Evolutionary conservation across 371 early-diverging fungal species (phyloP), one percentile per base, ranked within the genome.

Genomic region (Mucor racemosus): DNA sequence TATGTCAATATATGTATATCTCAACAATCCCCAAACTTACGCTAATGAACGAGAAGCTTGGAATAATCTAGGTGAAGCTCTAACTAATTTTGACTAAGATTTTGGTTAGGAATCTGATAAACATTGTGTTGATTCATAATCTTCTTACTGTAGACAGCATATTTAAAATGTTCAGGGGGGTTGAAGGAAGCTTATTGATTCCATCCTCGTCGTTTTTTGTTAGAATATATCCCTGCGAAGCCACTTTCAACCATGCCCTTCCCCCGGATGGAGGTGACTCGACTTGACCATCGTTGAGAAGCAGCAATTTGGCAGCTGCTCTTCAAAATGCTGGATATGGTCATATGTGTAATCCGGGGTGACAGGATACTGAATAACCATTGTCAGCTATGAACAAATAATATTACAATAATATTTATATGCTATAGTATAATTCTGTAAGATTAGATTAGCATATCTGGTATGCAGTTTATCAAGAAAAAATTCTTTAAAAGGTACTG

Each of bases 11-110:
- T 5, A 21, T 6, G 13, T 44, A 4, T 42, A 42, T 35, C 13
- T 21, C n/a, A 7, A 17, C 15, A 33, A 13, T 44, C 10, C 5
- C 19, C 39, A 7, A 33, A 46, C 50, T 54, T 68, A 64, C 64
- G 60, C 38, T 36, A 68, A 59, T 33, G 64, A 59, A 34, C 69
- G 69, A 60, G 55, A 42, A 34, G 60, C 64, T 62, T 53, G 35
- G 9, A 44, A 34, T 35, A 59, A 14, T 55, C 62, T 42, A 44
- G 69, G 64, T 36, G 69, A 42, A 7, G 60, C 41, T 64, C 64
- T 68, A 40, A 60, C 42, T n/a, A 64, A 17, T 60, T 50, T 62
- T n/a, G 64, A 68, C 69, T 68, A 19, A 8, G 6, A 7, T 48
- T 7, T 48, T 9, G 19, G 17, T 48, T 19, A 48, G 48, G 5